Conservation (phyloP, 2,329 filamentous ascomycete species). For the Ramularia endophylla region DNA sequence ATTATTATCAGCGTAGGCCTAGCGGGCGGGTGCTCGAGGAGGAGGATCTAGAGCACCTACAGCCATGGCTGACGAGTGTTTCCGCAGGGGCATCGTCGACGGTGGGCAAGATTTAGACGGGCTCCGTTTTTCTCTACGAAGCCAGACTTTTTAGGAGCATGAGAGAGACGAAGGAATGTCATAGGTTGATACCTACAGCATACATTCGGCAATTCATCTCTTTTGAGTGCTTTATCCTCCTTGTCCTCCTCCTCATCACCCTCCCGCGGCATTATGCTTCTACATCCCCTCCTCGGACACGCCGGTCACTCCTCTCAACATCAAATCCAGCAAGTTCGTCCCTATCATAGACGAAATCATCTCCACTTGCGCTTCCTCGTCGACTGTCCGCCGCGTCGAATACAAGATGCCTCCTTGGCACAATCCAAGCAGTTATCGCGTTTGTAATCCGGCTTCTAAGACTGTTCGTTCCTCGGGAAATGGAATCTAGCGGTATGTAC, state of each 20-base stretch:
- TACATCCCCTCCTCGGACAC: slow-evolving; percentile 31
- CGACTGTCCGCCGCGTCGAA: slow-evolving; percentile 27
- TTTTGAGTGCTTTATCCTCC: too few relatives aligned
- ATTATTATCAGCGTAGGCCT: slow-evolving; percentile 13
- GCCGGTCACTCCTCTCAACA: slow-evolving; percentile 31
- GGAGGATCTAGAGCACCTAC: slow-evolving; percentile 15
- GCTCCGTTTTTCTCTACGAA: too few relatives aligned
- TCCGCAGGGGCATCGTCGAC: too few relatives aligned
- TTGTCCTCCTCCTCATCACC: too few relatives aligned
- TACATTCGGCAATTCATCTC: too few relatives aligned
- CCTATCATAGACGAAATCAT: slow-evolving; percentile 38
- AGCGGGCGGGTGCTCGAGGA: slow-evolving; percentile 16
- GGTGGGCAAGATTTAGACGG: too few relatives aligned
- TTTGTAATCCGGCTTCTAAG: slow-evolving; percentile 31
- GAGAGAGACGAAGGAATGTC: too few relatives aligned
- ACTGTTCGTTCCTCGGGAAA: slow-evolving; percentile 24
- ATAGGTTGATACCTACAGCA: too few relatives aligned
- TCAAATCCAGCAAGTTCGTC: slow-evolving; percentile 44
- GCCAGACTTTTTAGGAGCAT: too few relatives aligned
- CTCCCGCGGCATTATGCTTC: slow-evolving; percentile 1
- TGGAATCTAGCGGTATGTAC: slow-evolving; percentile 33
- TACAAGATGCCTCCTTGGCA: slow-evolving; percentile 26
- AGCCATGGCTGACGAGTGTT: slow-evolving; percentile 15
- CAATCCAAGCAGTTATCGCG: slow-evolving; percentile 29
- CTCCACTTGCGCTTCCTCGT: slow-evolving; percentile 20